Evolutionary conservation across 2,329 filamentous ascomycete species (phyloP), one percentile per base, ranked within the genome.

Genomic region (Aspergillus sp.): DNA sequence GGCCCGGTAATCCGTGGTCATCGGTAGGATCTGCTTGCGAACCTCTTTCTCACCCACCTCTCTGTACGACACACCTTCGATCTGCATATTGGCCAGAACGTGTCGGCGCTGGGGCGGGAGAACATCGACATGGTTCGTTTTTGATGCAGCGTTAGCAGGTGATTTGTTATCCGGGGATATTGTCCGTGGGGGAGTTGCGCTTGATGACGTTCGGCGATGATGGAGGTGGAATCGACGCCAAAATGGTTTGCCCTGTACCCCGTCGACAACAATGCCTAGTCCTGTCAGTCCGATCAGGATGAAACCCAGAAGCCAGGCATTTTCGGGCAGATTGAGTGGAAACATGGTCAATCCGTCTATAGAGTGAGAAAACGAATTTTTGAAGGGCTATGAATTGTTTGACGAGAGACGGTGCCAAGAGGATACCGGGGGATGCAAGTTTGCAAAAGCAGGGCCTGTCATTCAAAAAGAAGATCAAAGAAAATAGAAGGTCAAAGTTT

Each of bases 91-190:
- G 26, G 73, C 71, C 20, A 86, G 75, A 0, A 74, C 71, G 49
- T 80, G 75, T 54, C 83, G 78, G 49, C 82, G 78, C 53, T 78
- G 80, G 2, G 85, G 84, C 6, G 85, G 85, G 26, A 85, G 80
- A 0, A 75, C 73, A 57, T 79, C 73, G n/a, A 68, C 74, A 70
- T 83, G 84, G 54, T 77, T 72, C 16, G 73, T 63, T 3, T 69
- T 59, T 4, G 70, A 60, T 11, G 62, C 57, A 31, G 67, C 60
- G 54, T 72, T 71, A 14, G 66, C 68, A 46, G 70, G 58, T 54
- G 75, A 58, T 62, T 75, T 75, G 68, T 81, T 82, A n/a, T 78
- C 75, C 2, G 81, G 81, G 1, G 82, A 84, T 10, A 84, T 64
- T 1, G 82, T 84, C 54, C 79, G 78, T 45, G 83, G 81, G 47